These are phyloP conservation scores for Immersiella caudata DNA, from an alignment of 495 filamentous ascomycete genomes.

Conservation along the genomic window DNA sequence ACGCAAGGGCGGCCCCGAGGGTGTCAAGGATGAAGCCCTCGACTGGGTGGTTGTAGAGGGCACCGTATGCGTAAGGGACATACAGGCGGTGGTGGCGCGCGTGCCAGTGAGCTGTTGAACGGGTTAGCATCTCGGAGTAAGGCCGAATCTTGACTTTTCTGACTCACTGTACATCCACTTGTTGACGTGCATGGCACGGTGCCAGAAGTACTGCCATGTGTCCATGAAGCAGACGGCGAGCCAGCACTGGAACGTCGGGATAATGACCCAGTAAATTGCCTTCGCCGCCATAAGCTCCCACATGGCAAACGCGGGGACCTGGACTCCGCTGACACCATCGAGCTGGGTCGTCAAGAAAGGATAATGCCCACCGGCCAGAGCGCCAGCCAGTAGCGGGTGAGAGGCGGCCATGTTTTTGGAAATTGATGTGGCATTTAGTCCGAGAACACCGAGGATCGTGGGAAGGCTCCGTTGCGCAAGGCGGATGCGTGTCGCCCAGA, in stretches of 20 bases:
- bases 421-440: slow-evolving; percentile 58
- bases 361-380: slow-evolving; percentile 73
- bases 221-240: slow-evolving; percentile 76
- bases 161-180: slow-evolving; percentile 93
- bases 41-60: slow-evolving; percentile 91
- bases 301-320: slow-evolving; percentile 58
- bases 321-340: slow-evolving; percentile 42
- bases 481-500: slow-evolving; percentile 77
- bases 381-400: slow-evolving; percentile 67
- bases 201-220: slow-evolving; percentile 96
- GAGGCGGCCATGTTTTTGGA: slow-evolving; percentile 59
- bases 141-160: slow-evolving; percentile 39
- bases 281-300: slow-evolving; percentile 80
- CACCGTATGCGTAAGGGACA: slow-evolving; percentile 95
- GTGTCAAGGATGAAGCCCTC: slow-evolving; percentile 95
- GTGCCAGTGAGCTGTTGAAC: slow-evolving; percentile 73
- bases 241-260: slow-evolving; percentile 75
- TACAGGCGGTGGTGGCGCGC: slow-evolving; percentile 94
- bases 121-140: slow-evolving; percentile 23
- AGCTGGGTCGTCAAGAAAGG: slow-evolving; percentile 56
- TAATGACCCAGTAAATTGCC: slow-evolving; percentile 73
- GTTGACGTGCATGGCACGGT: slow-evolving; percentile 92
- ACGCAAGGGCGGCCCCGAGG: slow-evolving; percentile 77
- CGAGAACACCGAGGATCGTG: slow-evolving; percentile 54
- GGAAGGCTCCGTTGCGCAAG: slow-evolving; percentile 71